Evolutionary conservation across 768 basidiomycete genomes (phyloP), one percentile per base, ranked within the genome.

Genomic region (Rossbeevera mucosa): DNA sequence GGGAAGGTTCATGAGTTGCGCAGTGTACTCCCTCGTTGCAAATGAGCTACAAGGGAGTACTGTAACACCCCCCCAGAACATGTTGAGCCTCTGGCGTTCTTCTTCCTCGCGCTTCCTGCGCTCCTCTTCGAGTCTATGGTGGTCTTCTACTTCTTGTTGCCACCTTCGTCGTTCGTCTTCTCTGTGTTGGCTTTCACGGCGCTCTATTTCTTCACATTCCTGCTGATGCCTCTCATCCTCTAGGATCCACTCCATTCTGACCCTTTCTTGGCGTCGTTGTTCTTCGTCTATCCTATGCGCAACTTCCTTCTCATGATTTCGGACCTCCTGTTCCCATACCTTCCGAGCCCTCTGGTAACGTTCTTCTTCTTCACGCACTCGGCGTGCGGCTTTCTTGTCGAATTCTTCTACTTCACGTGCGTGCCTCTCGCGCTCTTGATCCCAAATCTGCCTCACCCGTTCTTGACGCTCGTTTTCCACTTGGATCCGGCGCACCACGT

Each of bases 1-100:
- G 4, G 68, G 70, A n/a, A 71, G 42, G 36, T 70, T 70, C 45
- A 57, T 58, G 3, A 72, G 51, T 5, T 53, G 51, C 0, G 71
- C 71, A 1, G 63, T 59, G 26, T 71, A 71, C 38, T 60, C 59
- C 41, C 66, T 60, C 2, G 64, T 62, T 0, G 55, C 66, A 47
- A 65, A 70, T 0, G 63, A 60, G 22, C 50, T 61, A 51, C 71
- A 72, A 16, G 29, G 28, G 43, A 62, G 58, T 7, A 52, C 36
- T 14, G 57, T 47, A 2, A 68, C 44, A 5, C 31, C 8, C 2
- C 38, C 60, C 64, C 62, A 67, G 30, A 29, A 62, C 50, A 72
- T 61, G 14, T 56, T 46, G 11, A 58, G 57, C 7, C 29, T 60
- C 18, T 59, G 55, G 1, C 67, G 63, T 18, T 65, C 66, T 13